Conservation (phyloP, 2,329 filamentous ascomycete species). For the Talaromyces sp. region DNA sequence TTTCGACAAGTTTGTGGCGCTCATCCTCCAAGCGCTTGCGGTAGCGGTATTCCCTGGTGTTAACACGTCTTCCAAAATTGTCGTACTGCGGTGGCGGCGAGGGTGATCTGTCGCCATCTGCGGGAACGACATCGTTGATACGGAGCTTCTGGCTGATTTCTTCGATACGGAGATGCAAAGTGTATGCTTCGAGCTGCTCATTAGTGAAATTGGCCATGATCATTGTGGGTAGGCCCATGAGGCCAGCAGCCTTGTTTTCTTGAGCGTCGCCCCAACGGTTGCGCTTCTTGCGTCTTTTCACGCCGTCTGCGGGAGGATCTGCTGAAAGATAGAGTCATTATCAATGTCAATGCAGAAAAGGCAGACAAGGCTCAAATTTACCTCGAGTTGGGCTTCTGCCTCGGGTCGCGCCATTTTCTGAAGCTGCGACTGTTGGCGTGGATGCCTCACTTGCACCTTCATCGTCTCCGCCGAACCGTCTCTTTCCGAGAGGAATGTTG, state of each 20-base stretch:
- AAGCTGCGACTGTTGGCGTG: constrained; percentile 45
- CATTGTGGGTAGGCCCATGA: constrained; percentile 95
- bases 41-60: constrained; percentile 97
- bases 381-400: constrained; percentile 86
- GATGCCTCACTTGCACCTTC: constrained; percentile 45
- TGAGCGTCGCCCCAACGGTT: constrained; percentile 97
- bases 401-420: constrained; percentile 62
- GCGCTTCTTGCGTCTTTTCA: constrained; percentile 91
- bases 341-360: neutral
- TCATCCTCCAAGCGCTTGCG: constrained; percentile 97
- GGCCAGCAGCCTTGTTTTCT: constrained; percentile 96
- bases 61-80: constrained; percentile 98
- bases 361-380: constrained; percentile 40
- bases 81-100: constrained; percentile 97
- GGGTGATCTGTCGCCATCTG: constrained; percentile 91
- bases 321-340: constrained; percentile 24
- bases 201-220: constrained; percentile 98
- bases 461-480: constrained; percentile 71
- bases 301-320: constrained; percentile 64
- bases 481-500: constrained; percentile 88
- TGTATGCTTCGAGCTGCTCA: constrained; percentile 96
- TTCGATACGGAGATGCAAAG: constrained; percentile 92
- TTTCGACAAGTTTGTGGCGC: constrained; percentile 96
- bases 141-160: constrained; percentile 99
- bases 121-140: constrained; percentile 97